Percentiles rank a stretch among this genome's conserved stretches.
These are phyloP conservation scores for Botrytis porri DNA, from an alignment of 2,329 filamentous ascomycete species.

Conservation along the genomic window DNA sequence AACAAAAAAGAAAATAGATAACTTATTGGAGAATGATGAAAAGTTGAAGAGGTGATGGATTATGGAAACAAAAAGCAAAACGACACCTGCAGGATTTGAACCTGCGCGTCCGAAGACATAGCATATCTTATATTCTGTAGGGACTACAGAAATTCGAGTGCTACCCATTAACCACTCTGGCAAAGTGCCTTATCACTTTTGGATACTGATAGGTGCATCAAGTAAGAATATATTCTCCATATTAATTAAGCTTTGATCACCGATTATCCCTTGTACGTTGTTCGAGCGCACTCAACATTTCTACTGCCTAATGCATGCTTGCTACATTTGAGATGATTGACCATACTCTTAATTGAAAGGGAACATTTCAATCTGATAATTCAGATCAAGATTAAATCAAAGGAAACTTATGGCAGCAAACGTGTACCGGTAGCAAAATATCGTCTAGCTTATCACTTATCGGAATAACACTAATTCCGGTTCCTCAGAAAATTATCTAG, in stretches of 20 bases:
- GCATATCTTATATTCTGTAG: constrained; percentile 32
- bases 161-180: constrained; percentile 40
- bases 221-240: fast-evolving
- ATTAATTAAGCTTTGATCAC: fast-evolving
- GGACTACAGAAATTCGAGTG: constrained; percentile 32
- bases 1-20: background rate
- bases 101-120: constrained; percentile 40
- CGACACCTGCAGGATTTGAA: constrained; percentile 38
- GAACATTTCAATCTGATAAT: background rate
- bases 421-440: background rate
- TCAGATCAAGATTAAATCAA: background rate
- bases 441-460: background rate
- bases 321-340: background rate
- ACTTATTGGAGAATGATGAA: background rate
- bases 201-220: fast-evolving
- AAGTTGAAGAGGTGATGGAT: background rate
- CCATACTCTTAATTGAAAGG: too few species aligned
- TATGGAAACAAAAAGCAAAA: background rate
- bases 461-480: constrained; percentile 13
- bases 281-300: background rate
- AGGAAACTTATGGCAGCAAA: background rate
- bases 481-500: background rate
- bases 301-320: background rate
- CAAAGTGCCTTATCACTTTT: constrained; percentile 26
- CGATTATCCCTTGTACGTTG: background rate